Conservation (phyloP, 768 basidiomycete genomes). For the Lyophyllum shimeji region DNA sequence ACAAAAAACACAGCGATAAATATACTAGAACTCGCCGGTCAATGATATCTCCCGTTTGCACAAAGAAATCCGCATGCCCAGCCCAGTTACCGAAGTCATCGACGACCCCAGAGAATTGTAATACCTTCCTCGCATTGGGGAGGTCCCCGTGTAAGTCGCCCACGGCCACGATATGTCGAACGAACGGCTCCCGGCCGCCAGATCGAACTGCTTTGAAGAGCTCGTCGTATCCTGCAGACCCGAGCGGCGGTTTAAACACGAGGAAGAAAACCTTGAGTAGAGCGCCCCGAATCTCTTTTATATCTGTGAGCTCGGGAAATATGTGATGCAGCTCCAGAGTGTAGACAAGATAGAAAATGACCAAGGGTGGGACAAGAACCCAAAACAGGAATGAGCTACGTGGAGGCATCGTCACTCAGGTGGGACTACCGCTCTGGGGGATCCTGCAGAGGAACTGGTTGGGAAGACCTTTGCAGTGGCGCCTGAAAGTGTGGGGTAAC, state of each 20-base stretch:
- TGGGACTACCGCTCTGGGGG: too few species aligned
- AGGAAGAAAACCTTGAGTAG: slow-evolving; percentile 7
- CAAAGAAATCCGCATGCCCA: slow-evolving; percentile 79
- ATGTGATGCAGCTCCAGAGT: slow-evolving; percentile 20
- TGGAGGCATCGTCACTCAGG: background rate
- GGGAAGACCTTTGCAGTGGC: too few species aligned
- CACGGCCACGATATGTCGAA: slow-evolving; percentile 75
- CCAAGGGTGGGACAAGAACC: slow-evolving; percentile 13
- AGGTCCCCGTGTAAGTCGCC: slow-evolving; percentile 93
- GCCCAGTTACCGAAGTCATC: slow-evolving; percentile 77
- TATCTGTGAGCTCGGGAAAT: slow-evolving; percentile 13
- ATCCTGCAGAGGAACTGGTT: too few species aligned
- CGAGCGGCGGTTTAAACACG: slow-evolving; percentile 14
- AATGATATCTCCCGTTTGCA: slow-evolving; percentile 96
- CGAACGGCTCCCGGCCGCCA: slow-evolving; percentile 29
- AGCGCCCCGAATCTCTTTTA: slow-evolving; percentile 2
- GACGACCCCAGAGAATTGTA: slow-evolving; percentile 78
- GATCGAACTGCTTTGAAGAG: background rate
- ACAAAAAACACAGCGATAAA: background rate
- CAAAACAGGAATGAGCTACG: slow-evolving; percentile 9
- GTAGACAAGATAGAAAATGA: slow-evolving; percentile 19
- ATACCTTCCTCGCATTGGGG: slow-evolving; percentile 73
- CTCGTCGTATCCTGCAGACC: slow-evolving; percentile 7
- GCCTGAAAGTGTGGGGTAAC: too few species aligned
- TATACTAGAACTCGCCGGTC: slow-evolving; percentile 58